Evolutionary conservation across 2,329 filamentous ascomycete species (phyloP).

Genomic region (Rhynchosporium graminicola): DNA sequence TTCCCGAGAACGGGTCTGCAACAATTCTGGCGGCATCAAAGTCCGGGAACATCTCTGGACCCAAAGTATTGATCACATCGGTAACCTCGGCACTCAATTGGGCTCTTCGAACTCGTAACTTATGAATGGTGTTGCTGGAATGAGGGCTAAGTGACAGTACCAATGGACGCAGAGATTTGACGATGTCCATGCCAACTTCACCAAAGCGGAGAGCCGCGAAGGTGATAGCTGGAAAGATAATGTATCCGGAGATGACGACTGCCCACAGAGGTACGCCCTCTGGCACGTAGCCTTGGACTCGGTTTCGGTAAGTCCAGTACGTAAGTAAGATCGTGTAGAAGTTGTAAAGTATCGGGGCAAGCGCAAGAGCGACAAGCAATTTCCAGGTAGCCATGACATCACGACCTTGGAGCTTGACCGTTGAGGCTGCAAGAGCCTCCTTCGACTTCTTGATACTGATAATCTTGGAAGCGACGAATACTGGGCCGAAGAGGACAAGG

Average conservation of each 20-base stretch:
- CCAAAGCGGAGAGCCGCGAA: constrained; percentile 93
- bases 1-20: constrained; percentile 50
- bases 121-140: constrained; percentile 80
- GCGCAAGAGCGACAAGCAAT: constrained; percentile 51
- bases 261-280: constrained; percentile 77
- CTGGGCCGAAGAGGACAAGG: constrained; percentile 80
- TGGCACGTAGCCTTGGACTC: constrained; percentile 80
- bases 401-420: constrained; percentile 83
- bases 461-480: constrained; percentile 81
- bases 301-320: constrained; percentile 77
- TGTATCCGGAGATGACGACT: constrained; percentile 72
- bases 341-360: constrained; percentile 80
- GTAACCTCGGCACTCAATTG: constrained; percentile 82
- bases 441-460: constrained; percentile 82
- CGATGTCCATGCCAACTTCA: constrained; percentile 98
- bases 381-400: constrained; percentile 97
- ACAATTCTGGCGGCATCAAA: constrained; percentile 78
- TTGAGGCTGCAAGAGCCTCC: constrained; percentile 80
- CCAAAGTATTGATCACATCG: constrained; percentile 89
- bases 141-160: constrained; percentile 82
- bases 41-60: constrained; percentile 96
- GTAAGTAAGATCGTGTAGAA: constrained; percentile 76
- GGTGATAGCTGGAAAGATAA: constrained; percentile 83
- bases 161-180: constrained; percentile 89
- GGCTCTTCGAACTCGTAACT: constrained; percentile 70